Evolutionary conservation across 495 filamentous ascomycete species (phyloP).

Genomic region (Aspergillus hancockii): DNA sequence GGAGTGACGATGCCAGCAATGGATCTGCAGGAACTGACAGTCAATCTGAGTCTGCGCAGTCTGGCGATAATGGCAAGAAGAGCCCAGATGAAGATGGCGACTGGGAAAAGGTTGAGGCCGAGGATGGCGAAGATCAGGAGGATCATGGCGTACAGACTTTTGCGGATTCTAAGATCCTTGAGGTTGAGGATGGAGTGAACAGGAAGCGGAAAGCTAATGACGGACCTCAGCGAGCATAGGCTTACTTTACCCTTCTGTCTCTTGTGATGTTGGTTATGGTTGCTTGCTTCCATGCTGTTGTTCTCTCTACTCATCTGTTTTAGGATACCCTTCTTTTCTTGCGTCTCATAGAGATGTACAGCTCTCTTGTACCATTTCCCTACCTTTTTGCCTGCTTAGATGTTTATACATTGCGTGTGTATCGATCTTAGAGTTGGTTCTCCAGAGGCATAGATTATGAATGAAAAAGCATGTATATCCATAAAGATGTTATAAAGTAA

Average conservation of each 20-base stretch:
- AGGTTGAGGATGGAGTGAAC: conserved; percentile 25
- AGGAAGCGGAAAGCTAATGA: conserved; percentile 46
- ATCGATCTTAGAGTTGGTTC: background rate
- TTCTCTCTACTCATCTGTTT: background rate
- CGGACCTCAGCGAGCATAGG: conserved; percentile 24
- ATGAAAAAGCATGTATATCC: background rate
- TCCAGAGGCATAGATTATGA: conserved; percentile 17
- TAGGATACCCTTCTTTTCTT: conserved; percentile 1
- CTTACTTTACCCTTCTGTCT: conserved; percentile 19
- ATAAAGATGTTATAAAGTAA: background rate
- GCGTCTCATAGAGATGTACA: conserved; percentile 2
- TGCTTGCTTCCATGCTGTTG: conserved; percentile 1
- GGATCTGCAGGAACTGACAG: background rate
- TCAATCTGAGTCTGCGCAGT: background rate
- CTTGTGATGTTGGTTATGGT: conserved; percentile 15
- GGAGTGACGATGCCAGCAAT: conserved; percentile 22
- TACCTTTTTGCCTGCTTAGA: conserved; percentile 8
- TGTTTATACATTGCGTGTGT: conserved; percentile 8
- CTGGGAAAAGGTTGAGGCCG: conserved; percentile 49
- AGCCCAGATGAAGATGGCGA: conserved; percentile 37
- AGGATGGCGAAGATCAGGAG: conserved; percentile 37
- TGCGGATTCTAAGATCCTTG: conserved; percentile 33
- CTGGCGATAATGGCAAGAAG: conserved; percentile 4
- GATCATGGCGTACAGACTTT: conserved; percentile 39
- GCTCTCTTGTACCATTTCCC: background rate